Evolutionary conservation across 768 basidiomycete species (phyloP).

Genomic region (Suillus alpinus): DNA sequence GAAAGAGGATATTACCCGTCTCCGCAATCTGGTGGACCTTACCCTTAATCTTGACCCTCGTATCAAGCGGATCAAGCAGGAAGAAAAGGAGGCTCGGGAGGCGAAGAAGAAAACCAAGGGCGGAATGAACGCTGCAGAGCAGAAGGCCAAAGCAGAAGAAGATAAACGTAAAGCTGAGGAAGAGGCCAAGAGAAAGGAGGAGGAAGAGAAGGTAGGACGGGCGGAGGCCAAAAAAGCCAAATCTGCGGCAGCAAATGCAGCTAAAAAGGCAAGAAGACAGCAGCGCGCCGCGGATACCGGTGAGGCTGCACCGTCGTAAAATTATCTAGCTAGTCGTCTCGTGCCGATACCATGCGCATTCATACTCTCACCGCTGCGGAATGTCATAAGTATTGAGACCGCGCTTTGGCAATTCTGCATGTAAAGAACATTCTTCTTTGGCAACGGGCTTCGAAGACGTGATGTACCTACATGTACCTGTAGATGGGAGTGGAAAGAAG

Average conservation of each 20-base stretch:
- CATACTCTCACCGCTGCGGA: not conserved
- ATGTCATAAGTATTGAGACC: not conserved
- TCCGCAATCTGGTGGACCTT: constrained; percentile 84
- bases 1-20: constrained; percentile 93
- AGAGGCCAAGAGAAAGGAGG: constrained; percentile 75
- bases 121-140: constrained; percentile 40
- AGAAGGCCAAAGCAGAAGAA: constrained; percentile 50
- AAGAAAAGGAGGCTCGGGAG: constrained; percentile 92
- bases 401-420: not conserved
- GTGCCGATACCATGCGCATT: not conserved
- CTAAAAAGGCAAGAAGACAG: constrained; percentile 81
- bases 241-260: constrained; percentile 82
- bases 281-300: constrained; percentile 46
- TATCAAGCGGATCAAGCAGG: constrained; percentile 94
- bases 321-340: not conserved
- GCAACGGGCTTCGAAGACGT: not conserved
- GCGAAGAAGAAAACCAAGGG: constrained; percentile 75
- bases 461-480: not conserved
- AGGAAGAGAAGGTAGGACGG: constrained; percentile 72
- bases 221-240: constrained; percentile 85
- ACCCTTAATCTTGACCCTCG: constrained; percentile 85
- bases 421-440: not conserved
- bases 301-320: constrained; percentile 16
- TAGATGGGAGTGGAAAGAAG: not conserved
- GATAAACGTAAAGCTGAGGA: constrained; percentile 66